Conservation (phyloP, 2,329 filamentous ascomycete genomes). For the Paracoccidioides lutzii region DNA sequence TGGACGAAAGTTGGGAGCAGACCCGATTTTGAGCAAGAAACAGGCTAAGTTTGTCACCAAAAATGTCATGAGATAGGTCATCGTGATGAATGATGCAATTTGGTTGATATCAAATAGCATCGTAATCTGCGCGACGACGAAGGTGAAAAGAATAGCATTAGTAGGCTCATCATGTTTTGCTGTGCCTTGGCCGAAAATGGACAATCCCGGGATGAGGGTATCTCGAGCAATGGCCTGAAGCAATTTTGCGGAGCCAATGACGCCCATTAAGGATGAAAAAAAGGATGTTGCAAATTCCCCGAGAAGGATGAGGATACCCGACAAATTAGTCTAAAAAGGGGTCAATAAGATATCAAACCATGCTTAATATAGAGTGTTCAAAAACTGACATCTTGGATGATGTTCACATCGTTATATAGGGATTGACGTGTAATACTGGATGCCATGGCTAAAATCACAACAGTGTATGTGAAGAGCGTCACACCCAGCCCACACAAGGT, state of each 20-base stretch:
- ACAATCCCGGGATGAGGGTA: conserved; percentile 61
- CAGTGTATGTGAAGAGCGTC: conserved; percentile 61
- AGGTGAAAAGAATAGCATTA: conserved; percentile 63
- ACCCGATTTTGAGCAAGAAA: conserved; percentile 73
- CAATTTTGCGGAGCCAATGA: conserved; percentile 73
- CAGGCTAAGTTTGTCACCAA: conserved; percentile 79
- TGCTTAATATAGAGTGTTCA: background rate
- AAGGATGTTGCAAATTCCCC: conserved; percentile 73
- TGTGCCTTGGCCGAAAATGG: conserved; percentile 61
- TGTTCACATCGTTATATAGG: conserved; percentile 61
- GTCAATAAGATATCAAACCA: background rate
- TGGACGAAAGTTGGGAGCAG: conserved; percentile 77
- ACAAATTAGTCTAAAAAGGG: conserved; percentile 52
- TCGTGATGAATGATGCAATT: conserved; percentile 79
- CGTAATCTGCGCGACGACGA: conserved; percentile 60
- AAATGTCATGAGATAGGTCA: conserved; percentile 88
- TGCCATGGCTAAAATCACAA: conserved; percentile 68
- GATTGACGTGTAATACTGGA: conserved; percentile 61
- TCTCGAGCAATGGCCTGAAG: conserved; percentile 73
- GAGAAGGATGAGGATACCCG: conserved; percentile 57
- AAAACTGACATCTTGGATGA: conserved; percentile 53
- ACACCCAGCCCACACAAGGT: conserved; percentile 64
- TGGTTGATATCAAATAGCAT: conserved; percentile 76
- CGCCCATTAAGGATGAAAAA: conserved; percentile 77
- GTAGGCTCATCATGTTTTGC: conserved; percentile 61